phyloP scores from a whole-genome alignment of 352 stramenopile genomes.

The Globisporangium orthogonon region DNA sequence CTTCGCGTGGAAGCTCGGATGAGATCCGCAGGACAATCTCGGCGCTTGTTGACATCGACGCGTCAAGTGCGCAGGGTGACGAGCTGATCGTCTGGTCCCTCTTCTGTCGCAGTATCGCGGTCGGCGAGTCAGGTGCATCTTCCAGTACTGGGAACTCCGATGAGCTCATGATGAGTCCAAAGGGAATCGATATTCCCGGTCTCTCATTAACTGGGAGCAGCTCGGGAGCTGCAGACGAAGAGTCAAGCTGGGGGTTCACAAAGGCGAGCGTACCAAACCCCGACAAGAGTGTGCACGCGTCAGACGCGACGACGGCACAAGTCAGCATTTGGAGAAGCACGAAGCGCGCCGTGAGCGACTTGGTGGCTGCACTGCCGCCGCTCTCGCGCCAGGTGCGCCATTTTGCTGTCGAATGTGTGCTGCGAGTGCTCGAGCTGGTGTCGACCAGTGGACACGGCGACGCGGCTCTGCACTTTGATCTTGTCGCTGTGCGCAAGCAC shows the following conservation, averaged over 20 bases:
- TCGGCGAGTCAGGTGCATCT: conserved; percentile 60
- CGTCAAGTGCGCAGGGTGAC: conserved; percentile 28
- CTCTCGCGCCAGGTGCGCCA: conserved; percentile 70
- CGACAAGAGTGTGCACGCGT: conserved; percentile 21
- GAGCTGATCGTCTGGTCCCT: conserved; percentile 69
- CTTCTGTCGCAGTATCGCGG: conserved; percentile 72
- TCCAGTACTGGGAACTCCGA: conserved; percentile 13
- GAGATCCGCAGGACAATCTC: conserved; percentile 55
- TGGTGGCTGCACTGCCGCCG: conserved; percentile 54
- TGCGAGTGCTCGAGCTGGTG: conserved; percentile 71
- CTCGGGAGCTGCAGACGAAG: conserved; percentile 1
- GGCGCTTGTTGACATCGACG: conserved; percentile 65
- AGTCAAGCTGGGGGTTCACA: conserved; percentile 2
- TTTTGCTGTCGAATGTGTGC: conserved; percentile 74
- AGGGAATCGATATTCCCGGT: conserved; percentile 29
- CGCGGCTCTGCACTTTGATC: conserved; percentile 63
- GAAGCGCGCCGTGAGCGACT: conserved; percentile 51
- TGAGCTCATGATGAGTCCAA: conserved; percentile 70
- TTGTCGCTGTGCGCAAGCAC: conserved; percentile 38
- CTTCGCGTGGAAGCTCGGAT: conserved; percentile 25
- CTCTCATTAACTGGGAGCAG: conserved; percentile 6
- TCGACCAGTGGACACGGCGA: conserved; percentile 13
- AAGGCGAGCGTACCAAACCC: conserved; percentile 3
- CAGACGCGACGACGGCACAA: conserved; percentile 39
- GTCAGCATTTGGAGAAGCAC: conserved; percentile 69